phyloP scores from a whole-genome alignment of 1,284 basidiomycete genomes.

The Trichosporon faecale region DNA sequence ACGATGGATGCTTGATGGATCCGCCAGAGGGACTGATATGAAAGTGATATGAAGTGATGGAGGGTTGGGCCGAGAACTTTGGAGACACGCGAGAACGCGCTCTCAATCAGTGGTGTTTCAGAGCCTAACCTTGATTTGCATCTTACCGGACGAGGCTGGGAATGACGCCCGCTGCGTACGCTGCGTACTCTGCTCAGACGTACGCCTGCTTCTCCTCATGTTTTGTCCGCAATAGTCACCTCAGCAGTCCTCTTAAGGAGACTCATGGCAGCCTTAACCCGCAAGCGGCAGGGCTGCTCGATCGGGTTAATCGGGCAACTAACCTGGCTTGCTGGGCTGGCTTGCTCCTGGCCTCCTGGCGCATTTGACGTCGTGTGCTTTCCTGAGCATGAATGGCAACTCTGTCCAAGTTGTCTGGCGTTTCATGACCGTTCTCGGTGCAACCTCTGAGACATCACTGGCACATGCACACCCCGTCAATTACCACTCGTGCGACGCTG shows the following conservation, averaged over 20 bases:
- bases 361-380: background rate
- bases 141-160: background rate
- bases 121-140: background rate
- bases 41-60: background rate
- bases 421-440: background rate
- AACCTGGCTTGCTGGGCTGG: background rate
- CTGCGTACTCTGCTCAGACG: too few species aligned
- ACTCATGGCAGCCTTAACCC: background rate
- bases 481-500: background rate
- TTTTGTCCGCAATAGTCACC: too few species aligned
- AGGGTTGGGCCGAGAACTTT: background rate
- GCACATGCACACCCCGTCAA: background rate
- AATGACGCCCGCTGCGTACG: too few species aligned
- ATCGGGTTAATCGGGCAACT: background rate
- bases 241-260: too few species aligned
- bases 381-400: background rate
- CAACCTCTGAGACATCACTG: background rate
- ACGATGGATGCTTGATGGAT: too few species aligned
- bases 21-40: background rate
- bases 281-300: background rate
- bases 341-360: background rate
- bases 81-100: background rate
- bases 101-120: background rate
- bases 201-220: too few species aligned
- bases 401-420: background rate